Conservation (phyloP, 78 protist genomes). For the Cavenderia fasciculata region DNA sequence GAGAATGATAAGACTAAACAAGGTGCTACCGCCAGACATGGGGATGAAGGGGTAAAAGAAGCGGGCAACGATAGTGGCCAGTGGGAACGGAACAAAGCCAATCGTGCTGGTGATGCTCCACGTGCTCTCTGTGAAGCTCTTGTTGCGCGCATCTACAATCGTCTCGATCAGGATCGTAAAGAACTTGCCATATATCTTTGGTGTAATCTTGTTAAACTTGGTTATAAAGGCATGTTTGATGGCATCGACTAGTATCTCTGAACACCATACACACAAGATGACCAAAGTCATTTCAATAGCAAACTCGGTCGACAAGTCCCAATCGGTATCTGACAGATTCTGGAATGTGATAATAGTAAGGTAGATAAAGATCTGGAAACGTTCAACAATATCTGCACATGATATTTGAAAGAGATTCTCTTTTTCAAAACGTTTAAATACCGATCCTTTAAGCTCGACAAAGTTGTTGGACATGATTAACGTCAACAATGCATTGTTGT, state of each 20-base stretch:
- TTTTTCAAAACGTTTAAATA: conserved; percentile 85
- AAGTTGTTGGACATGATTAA: conserved; percentile 91
- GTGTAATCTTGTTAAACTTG: conserved; percentile 81
- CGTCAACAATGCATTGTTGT: conserved; percentile 86
- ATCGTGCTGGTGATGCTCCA: conserved; percentile 61
- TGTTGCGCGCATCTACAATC: conserved; percentile 28
- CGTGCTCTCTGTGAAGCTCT: conserved; percentile 40
- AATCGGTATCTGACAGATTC: conserved; percentile 53
- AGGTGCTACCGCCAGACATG: neutral
- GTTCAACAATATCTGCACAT: conserved; percentile 88
- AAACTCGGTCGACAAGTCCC: conserved; percentile 19
- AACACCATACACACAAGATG: conserved; percentile 14
- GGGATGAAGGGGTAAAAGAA: conserved; percentile 29
- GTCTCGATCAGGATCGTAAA: neutral
- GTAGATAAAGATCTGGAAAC: conserved; percentile 81
- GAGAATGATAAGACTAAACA: conserved; percentile 10
- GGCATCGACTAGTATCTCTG: conserved; percentile 88
- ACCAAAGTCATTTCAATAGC: neutral
- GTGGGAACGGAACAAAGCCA: conserved; percentile 83
- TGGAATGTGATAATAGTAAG: conserved; percentile 70
- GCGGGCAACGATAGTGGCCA: conserved; percentile 47
- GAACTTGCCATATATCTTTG: conserved; percentile 55
- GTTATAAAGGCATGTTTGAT: conserved; percentile 93
- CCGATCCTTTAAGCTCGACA: conserved; percentile 91
- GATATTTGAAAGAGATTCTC: conserved; percentile 83